phyloP scores from a whole-genome alignment of 257 asterid genomes.

The Forsythia viridissima region DNA sequence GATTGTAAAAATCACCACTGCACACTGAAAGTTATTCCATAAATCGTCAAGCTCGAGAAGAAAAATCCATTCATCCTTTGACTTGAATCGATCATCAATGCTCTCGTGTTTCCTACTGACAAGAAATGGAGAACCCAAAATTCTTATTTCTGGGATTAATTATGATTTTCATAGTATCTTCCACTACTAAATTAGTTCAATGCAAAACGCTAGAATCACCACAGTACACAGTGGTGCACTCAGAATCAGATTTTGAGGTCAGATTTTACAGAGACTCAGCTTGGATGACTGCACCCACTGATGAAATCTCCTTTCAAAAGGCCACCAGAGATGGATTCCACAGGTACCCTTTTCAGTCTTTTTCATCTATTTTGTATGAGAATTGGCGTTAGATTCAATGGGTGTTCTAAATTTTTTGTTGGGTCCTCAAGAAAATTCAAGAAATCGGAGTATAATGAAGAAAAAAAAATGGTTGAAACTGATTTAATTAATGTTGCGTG shows the following conservation, averaged over 20 bases:
- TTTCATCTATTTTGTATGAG: background rate
- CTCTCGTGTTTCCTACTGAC: too few relatives aligned
- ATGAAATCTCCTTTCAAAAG: constrained; percentile 61
- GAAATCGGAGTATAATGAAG: too few relatives aligned
- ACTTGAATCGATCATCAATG: background rate
- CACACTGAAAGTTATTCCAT: background rate
- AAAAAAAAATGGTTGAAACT: too few relatives aligned
- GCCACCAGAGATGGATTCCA: constrained; percentile 81
- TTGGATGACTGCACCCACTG: constrained; percentile 74
- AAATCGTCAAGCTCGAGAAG: background rate
- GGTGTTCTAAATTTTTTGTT: background rate
- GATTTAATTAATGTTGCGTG: background rate
- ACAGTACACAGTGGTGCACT: constrained; percentile 61
- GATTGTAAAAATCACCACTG: background rate
- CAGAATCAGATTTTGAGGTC: constrained; percentile 83
- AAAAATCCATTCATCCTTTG: background rate
- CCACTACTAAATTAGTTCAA: constrained; percentile 24
- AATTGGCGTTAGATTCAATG: background rate
- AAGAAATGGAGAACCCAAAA: constrained; percentile 38
- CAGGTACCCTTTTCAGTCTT: constrained; percentile 39
- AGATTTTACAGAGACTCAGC: constrained; percentile 66
- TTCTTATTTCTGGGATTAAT: constrained; percentile 19
- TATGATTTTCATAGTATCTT: constrained; percentile 3
- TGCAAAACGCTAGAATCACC: constrained; percentile 64
- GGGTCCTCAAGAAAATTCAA: background rate